These are phyloP conservation scores for Exsudoporus frostii DNA, from an alignment of 768 basidiomycete genomes.

Conservation along the genomic window DNA sequence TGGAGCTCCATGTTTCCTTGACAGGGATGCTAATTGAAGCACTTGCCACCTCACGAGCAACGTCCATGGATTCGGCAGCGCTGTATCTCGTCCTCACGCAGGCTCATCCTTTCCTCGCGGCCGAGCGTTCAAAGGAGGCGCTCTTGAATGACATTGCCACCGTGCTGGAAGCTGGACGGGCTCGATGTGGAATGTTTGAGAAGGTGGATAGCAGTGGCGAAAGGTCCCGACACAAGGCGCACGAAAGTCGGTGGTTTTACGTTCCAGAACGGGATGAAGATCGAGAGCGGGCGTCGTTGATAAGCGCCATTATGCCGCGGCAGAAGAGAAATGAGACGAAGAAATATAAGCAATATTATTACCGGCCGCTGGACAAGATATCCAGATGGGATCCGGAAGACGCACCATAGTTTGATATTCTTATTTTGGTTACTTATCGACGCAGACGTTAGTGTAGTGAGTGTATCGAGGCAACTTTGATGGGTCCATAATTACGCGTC, in stretches of 20 bases:
- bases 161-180: conserved; percentile 45
- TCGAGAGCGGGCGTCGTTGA: conserved; percentile 62
- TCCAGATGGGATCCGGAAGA: conserved; percentile 75
- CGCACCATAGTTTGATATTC: conserved; percentile 27
- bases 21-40: conserved; percentile 69
- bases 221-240: conserved; percentile 52
- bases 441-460: neutral
- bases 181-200: conserved; percentile 62
- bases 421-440: conserved; percentile 4
- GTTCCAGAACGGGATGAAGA: conserved; percentile 70
- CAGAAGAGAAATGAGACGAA: conserved; percentile 75
- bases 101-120: conserved; percentile 50
- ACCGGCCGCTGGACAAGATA: conserved; percentile 67
- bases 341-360: conserved; percentile 86
- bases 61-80: conserved; percentile 53
- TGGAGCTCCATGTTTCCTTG: conserved; percentile 41
- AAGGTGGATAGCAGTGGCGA: conserved; percentile 65
- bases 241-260: conserved; percentile 61
- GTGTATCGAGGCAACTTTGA: conserved; percentile 20
- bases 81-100: conserved; percentile 52
- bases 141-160: conserved; percentile 50
- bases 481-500: neutral
- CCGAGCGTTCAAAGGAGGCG: conserved; percentile 33
- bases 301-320: conserved; percentile 72
- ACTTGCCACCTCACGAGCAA: conserved; percentile 69